A percentile compares a stretch with the other conserved stretches of the same genome.
These are phyloP conservation scores for Cucurbita moschata DNA, from an alignment of 306 rosid species.

Conservation along the genomic window DNA sequence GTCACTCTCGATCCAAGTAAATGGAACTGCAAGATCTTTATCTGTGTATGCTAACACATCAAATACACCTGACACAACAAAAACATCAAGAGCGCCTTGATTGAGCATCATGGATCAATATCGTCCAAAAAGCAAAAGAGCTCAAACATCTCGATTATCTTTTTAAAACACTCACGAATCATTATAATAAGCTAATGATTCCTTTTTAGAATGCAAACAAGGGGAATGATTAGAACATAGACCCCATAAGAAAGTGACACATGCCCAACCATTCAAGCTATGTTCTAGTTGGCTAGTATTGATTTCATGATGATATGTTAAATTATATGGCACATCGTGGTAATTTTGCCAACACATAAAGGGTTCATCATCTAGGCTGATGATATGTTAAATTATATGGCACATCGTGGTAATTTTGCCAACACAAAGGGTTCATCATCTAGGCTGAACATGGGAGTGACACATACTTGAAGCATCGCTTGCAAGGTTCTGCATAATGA, in stretches of 20 bases:
- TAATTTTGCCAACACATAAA: no score
- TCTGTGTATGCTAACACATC: conserved; percentile 97
- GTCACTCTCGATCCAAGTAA: conserved; percentile 97
- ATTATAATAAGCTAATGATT: background rate
- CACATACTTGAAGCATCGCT: background rate
- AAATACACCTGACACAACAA: conserved; percentile 51
- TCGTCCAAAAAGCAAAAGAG: background rate
- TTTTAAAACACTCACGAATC: no score
- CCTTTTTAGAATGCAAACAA: background rate
- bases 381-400: no score
- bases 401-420: no score
- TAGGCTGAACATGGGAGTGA: background rate
- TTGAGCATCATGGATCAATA: background rate
- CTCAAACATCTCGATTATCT: background rate
- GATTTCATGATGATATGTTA: background rate
- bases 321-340: no score
- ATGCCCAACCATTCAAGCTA: background rate
- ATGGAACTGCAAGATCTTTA: conserved; percentile 83
- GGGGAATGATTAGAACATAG: background rate
- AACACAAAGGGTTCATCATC: no score
- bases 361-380: no score
- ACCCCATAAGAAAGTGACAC: background rate
- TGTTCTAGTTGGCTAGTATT: background rate
- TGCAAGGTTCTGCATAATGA: background rate
- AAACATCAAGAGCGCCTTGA: background rate